These are phyloP conservation scores for Acacia crassicarpa DNA, from an alignment of 306 rosid genomes.

Conservation along the genomic window DNA sequence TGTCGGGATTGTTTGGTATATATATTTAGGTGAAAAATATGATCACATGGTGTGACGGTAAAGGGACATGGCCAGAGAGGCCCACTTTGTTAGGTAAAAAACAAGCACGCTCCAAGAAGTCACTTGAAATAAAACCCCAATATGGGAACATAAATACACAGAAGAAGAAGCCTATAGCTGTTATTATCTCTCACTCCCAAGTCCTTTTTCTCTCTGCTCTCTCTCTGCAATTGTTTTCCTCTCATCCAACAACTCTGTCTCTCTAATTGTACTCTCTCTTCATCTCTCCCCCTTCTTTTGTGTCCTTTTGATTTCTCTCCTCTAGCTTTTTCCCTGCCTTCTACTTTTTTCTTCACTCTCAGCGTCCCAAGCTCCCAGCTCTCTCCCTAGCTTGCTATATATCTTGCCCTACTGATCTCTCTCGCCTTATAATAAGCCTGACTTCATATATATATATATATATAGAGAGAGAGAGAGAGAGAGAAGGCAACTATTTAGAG, in stretches of 20 bases:
- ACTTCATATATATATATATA: background rate
- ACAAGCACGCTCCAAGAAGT: slow-evolving; percentile 56
- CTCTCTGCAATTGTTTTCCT: slow-evolving; percentile 76
- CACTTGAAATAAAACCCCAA: slow-evolving; percentile 82
- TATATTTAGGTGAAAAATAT: background rate
- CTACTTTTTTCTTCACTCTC: slow-evolving; percentile 19
- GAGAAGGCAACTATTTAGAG: too few species aligned
- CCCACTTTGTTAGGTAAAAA: slow-evolving; percentile 80
- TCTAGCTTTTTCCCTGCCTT: background rate
- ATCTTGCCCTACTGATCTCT: background rate
- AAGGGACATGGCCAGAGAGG: slow-evolving; percentile 72
- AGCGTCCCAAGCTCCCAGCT: slow-evolving; percentile 26
- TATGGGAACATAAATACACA: slow-evolving; percentile 55
- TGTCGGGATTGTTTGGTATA: slow-evolving; percentile 40
- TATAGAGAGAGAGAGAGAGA: too few species aligned
- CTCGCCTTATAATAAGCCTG: background rate
- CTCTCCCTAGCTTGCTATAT: background rate
- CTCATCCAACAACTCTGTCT: slow-evolving; percentile 65
- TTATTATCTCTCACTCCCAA: slow-evolving; percentile 6
- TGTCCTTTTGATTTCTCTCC: slow-evolving; percentile 51
- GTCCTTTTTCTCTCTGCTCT: slow-evolving; percentile 24
- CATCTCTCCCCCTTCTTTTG: slow-evolving; percentile 29
- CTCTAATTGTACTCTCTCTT: slow-evolving; percentile 35
- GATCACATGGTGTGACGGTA: slow-evolving; percentile 80
- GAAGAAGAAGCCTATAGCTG: slow-evolving; percentile 36